Evolutionary conservation across 2,329 filamentous ascomycete genomes (phyloP), one percentile per base, ranked within the genome.

Genomic region (Aspergillus tamarii): DNA sequence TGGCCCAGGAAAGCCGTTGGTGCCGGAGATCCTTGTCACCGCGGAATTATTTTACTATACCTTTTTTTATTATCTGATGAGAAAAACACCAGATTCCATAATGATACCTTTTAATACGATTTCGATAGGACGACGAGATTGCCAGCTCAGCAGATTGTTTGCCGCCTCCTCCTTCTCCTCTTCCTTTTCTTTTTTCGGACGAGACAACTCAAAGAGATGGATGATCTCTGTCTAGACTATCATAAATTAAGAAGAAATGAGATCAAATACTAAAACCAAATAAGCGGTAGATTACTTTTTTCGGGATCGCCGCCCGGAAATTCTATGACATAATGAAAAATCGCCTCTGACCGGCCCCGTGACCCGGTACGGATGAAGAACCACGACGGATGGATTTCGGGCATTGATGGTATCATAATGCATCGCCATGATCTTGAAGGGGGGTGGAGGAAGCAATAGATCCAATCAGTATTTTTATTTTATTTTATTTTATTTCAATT

Each of bases 281-380:
- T 46, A 46, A 23, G n/a, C n/a, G 21, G 48, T 16, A 52, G 48
- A 19, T 34, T 53, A 32, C 32, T 34, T 53, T 53, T 53, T 60
- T 64, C 45, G 57, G 57, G 66, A 65, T 69, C 64, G 60, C 61
- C 61, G 59, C 61, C 59, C 59, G 65, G 52, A 36, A 63, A 64
- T 70, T 69, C 61, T 70, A 67, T 70, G 68, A 70, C 68, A 68
- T 70, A 70, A 70, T 70, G 64, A 54, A 67, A 69, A 69, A 62
- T 61, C 64, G 53, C 57, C 60, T 50, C 62, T 55, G 54, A 39
- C 57, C 21, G 53, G 41, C 55, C 66, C 64, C 63, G 66, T 67
- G 66, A 69, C 65, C 62, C 48, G 48, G 23, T 30, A 28, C 23
- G 26, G 28, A 28, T 16, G 19, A 30, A 16, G 11, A 52, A 46